Percentiles rank a stretch among this genome's conserved stretches.
Conservation (phyloP, 1,284 basidiomycete species). For the Cryptococcus amylolentus region DNA sequence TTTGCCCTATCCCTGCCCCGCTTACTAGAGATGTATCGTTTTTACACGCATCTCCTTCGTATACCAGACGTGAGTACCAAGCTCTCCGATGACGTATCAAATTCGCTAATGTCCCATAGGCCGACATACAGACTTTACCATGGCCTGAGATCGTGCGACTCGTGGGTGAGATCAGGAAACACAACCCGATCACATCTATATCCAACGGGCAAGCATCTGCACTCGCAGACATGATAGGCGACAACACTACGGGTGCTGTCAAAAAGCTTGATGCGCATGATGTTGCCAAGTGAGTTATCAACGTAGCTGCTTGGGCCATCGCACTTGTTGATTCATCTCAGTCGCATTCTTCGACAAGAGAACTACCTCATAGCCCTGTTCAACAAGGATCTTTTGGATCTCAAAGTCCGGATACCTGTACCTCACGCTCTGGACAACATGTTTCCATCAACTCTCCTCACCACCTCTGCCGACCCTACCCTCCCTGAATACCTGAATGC, state of each 20-base stretch:
- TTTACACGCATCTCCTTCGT: constrained; percentile 61
- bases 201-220: constrained; percentile 52
- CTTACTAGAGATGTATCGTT: constrained; percentile 87
- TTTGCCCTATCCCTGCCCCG: constrained; percentile 60
- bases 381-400: constrained; percentile 90
- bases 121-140: constrained; percentile 93
- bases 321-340: constrained; percentile 9
- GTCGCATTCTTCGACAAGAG: constrained; percentile 91
- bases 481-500: constrained; percentile 27
- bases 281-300: constrained; percentile 53
- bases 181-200: constrained; percentile 81
- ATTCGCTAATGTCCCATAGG: constrained; percentile 57
- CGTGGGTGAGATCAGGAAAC: constrained; percentile 80
- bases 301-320: not conserved
- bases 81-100: not conserved
- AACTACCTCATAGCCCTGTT: constrained; percentile 98
- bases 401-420: constrained; percentile 67
- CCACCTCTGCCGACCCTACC: constrained; percentile 19
- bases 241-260: constrained; percentile 43
- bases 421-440: constrained; percentile 52
- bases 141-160: constrained; percentile 93
- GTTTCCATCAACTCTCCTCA: constrained; percentile 30
- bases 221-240: constrained; percentile 34
- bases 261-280: constrained; percentile 88
- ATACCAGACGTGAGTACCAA: constrained; percentile 55